Evolutionary conservation across 768 basidiomycete genomes (phyloP), one percentile per base, ranked within the genome.

Genomic region (Tephrocybe sp.): DNA sequence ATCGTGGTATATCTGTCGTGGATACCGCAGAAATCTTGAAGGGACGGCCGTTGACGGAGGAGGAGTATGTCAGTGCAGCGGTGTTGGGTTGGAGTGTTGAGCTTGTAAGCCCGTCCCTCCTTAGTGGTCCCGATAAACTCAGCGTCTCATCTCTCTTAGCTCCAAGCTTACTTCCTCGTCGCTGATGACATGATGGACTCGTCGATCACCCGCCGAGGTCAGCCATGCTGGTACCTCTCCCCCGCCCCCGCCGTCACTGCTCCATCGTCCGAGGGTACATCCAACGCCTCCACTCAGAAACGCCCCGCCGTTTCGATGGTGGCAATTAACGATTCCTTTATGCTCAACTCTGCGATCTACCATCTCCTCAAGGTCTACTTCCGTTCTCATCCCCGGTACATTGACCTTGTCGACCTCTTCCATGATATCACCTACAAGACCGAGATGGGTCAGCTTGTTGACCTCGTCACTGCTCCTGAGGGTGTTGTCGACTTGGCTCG

Each of bases 131-230:
- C 47, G 34, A 4, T 36, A 22, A 24, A 25, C 27, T 40, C 22
- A 26, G 25, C 21, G 37, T 21, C 43, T 26, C 15, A 34, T n/a
- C 26, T 46, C 38, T 12, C 28, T 46, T 60, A 96, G 92, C 82
- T 99, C 7, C 96, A 98, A 86, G 94, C 93, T 0, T 97, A 87
- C 71, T 98, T 98, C 86, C 83, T 98, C 48, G 92, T 97, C 48
- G 81, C 92, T 4, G 92, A 99, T 69, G 96, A 98, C 68, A 94
- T 98, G 61, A 99, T 99, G 97, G 96, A 99, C 64, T 67, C 79
- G 16, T 92, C 89, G 39, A 87, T 98, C 59, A 98, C 96, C 9
- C 87, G 96, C 21, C 87, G 96, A 9, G 86, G 88, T 4, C 95
- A 97, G 68, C 89, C 94, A 1, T 99, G 96, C 72, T 99, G 92